Evolutionary conservation across 805 yeast species (phyloP).

Genomic region (Metschnikowia santaceciliae): DNA sequence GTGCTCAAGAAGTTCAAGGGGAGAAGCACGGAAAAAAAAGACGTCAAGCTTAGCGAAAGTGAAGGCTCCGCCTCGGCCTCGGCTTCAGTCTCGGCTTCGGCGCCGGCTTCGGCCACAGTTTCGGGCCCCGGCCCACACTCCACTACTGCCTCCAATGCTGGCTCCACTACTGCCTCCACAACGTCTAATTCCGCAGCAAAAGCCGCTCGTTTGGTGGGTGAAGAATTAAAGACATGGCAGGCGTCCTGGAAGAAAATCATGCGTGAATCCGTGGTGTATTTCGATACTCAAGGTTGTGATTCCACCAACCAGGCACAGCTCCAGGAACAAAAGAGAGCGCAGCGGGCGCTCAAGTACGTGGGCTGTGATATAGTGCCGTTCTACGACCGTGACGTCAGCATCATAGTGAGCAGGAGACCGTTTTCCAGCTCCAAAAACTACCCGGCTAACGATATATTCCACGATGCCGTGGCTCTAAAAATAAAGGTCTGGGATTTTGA

Average conservation of each 20-base stretch:
- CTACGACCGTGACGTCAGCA: slow-evolving; percentile 60
- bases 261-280: slow-evolving; percentile 55
- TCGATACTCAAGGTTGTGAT: slow-evolving; percentile 50
- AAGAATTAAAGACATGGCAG: slow-evolving; percentile 57
- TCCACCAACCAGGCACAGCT: slow-evolving; percentile 33
- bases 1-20: slow-evolving; percentile 27
- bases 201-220: slow-evolving; percentile 38
- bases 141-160: background rate
- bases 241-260: slow-evolving; percentile 60
- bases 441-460: slow-evolving; percentile 57
- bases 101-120: too few species aligned
- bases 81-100: too few species aligned
- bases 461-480: slow-evolving; percentile 54
- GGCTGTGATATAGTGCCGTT: slow-evolving; percentile 44
- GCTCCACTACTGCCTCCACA: background rate
- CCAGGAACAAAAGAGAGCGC: slow-evolving; percentile 39
- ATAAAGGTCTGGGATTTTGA: slow-evolving; percentile 87
- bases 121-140: too few species aligned
- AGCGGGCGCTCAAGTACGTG: slow-evolving; percentile 43
- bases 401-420: slow-evolving; percentile 68
- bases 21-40: background rate
- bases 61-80: background rate
- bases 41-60: background rate
- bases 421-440: slow-evolving; percentile 40
- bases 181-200: slow-evolving; percentile 10